Evolutionary conservation across 352 stramenopile genomes (phyloP), one percentile per base, ranked within the genome.

Genomic region (Pythium aphanidermatum): DNA sequence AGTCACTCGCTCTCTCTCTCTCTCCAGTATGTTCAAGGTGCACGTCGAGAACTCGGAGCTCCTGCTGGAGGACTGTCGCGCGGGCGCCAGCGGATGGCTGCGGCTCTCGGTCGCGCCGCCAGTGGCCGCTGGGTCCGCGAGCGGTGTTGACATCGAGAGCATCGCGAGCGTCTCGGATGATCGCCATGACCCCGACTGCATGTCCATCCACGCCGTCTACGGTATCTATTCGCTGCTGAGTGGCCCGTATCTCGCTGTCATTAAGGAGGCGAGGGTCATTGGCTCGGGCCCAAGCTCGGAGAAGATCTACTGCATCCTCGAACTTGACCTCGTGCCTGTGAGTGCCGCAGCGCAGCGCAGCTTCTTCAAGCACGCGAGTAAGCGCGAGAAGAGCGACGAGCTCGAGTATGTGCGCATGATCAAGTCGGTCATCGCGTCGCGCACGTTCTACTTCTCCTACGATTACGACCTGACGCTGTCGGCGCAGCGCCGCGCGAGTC

Each of bases 31-130:
- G 74, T 92, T 92, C 63, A 85, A 86, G 54, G 75, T 90, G 33
- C 78, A 92, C 50, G 54, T 70, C 46, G 72, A 87, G 62, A 65
- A 62, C 27, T 49, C 58, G 20, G 74, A 88, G 63, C 51, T 92
- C 24, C 54, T 92, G 53, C 62, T 92, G 25, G 80, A 92, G 58
- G 77, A 92, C 66, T 90, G 77, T 40, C 80, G 80, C 57, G 69
- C 70, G 1, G 76, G 72, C 21, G 70, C 77, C 14, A 76, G 72
- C 27, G 61, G 59, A 21, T 85, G 77, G 73, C 65, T 91, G 16
- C 51, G 51, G 4, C 34, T 63, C 4, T 60, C 44, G 2, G 47
- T 55, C 0, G 39, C 10, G 50, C 49, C 37, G 27, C 58, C 14
- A 32, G 37, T 23, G 35, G 42, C 21, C 13, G 16, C 24, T 27